phyloP scores from a whole-genome alignment of 2,329 filamentous ascomycete species.

The Metarhizium humberi region DNA sequence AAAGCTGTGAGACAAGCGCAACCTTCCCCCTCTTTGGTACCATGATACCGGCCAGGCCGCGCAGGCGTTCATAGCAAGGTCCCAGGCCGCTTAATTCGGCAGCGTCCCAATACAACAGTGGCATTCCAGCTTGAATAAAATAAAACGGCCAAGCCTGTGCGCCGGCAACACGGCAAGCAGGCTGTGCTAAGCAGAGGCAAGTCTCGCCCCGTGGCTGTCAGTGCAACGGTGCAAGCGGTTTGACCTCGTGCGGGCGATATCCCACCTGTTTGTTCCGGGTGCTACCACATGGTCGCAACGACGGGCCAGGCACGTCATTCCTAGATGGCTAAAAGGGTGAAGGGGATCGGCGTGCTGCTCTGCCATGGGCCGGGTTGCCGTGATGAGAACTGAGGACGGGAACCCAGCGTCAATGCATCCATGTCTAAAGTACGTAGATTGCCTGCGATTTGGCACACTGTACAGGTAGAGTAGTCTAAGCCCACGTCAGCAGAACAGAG shows the following conservation, averaged over 20 bases:
- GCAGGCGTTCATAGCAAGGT: too few species aligned
- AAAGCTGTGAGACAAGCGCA: neutral
- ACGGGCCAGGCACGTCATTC: neutral
- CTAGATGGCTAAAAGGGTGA: too few species aligned
- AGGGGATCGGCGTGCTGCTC: too few species aligned
- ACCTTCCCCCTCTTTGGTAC: neutral
- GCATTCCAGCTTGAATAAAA: neutral
- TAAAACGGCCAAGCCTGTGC: neutral
- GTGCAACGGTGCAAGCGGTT: neutral
- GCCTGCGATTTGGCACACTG: too few species aligned
- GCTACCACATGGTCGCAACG: neutral
- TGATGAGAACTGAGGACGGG: too few species aligned
- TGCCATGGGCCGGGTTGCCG: too few species aligned
- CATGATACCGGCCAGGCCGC: conserved; percentile 3
- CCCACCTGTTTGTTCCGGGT: too few species aligned
- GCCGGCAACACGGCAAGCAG: neutral
- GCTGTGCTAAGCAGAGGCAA: neutral
- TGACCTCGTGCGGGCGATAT: too few species aligned
- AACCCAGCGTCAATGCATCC: too few species aligned
- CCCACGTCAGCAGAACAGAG: too few species aligned
- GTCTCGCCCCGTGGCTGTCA: neutral
- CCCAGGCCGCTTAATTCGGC: neutral
- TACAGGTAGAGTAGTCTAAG: too few species aligned
- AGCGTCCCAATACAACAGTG: neutral
- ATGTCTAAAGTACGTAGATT: too few species aligned